A percentile compares a stretch with the other conserved stretches of the same genome.
Evolutionary conservation across 2,329 filamentous ascomycete genomes (phyloP).

Genomic region (Penicillium sp.): DNA sequence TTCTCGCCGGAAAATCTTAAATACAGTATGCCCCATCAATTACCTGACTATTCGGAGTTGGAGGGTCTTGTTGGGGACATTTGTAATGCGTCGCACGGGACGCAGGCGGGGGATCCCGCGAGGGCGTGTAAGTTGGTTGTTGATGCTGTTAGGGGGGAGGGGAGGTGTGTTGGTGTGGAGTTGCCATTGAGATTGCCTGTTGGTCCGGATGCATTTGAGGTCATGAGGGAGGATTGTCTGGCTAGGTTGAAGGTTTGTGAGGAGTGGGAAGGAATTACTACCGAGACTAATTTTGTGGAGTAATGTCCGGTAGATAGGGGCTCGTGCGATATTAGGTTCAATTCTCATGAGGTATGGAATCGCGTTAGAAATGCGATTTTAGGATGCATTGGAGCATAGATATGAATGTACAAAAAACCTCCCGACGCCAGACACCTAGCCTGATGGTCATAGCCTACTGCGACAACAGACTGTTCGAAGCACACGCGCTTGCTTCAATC

Average conservation of each 20-base stretch:
- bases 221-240: background rate
- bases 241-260: background rate
- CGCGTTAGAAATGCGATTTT: background rate
- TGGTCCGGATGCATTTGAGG: background rate
- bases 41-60: background rate
- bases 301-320: background rate
- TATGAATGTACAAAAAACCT: background rate
- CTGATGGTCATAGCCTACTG: background rate
- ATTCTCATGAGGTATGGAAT: background rate
- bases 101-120: background rate
- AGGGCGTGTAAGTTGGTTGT: background rate
- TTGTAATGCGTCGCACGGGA: background rate
- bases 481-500: background rate
- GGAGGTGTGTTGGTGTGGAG: background rate
- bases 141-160: background rate
- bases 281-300: background rate
- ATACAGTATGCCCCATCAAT: background rate
- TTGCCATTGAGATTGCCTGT: background rate
- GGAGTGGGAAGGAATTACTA: background rate
- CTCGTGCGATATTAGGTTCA: background rate
- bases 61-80: background rate
- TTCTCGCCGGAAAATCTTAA: background rate
- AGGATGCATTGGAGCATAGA: background rate
- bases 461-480: background rate
- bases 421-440: slow-evolving; percentile 3